phyloP scores from a whole-genome alignment of 192 early-diverging fungal species.

The Mortierella antarctica region DNA sequence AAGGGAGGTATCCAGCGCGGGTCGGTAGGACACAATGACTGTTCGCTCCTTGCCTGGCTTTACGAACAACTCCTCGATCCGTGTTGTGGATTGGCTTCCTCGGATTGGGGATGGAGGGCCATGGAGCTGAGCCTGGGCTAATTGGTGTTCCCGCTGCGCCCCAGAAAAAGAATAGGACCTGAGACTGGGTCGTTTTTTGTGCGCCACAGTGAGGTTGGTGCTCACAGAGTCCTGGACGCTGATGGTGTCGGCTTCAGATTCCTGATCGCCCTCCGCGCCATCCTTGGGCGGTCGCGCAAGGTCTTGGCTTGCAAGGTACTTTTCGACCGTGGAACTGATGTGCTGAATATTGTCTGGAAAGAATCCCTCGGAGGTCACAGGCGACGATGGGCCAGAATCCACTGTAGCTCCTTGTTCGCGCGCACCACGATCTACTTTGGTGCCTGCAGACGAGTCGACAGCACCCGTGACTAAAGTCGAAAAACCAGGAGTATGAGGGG shows the following conservation, averaged over 20 bases:
- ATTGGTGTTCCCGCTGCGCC: slow-evolving; percentile 43
- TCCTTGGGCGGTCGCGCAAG: slow-evolving; percentile 19
- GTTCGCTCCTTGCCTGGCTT: slow-evolving; percentile 86
- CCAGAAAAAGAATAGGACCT: slow-evolving; percentile 47
- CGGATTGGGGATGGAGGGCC: slow-evolving; percentile 30
- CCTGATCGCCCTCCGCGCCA: slow-evolving; percentile 43
- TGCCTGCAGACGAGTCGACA: slow-evolving; percentile 15
- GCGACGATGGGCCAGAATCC: slow-evolving; percentile 43
- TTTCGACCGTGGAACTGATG: slow-evolving; percentile 44
- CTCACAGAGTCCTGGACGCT: slow-evolving; percentile 50
- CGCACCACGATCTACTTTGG: slow-evolving; percentile 23
- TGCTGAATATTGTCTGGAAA: slow-evolving; percentile 32
- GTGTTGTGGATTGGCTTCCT: slow-evolving; percentile 60
- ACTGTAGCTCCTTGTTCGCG: slow-evolving; percentile 18
- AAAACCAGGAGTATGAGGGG: slow-evolving; percentile 15
- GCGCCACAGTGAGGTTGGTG: not conserved
- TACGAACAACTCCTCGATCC: slow-evolving; percentile 90
- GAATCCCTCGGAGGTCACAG: slow-evolving; percentile 44
- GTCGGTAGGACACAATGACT: slow-evolving; percentile 84
- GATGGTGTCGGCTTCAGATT: slow-evolving; percentile 49
- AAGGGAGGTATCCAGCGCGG: slow-evolving; percentile 70
- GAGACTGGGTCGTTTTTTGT: slow-evolving; percentile 33
- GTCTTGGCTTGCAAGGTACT: slow-evolving; percentile 43
- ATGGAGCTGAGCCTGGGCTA: slow-evolving; percentile 52
- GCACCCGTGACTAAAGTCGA: slow-evolving; percentile 16